These are phyloP conservation scores for Brassica cretica DNA, from an alignment of 345 rosid species.

Conservation along the genomic window DNA sequence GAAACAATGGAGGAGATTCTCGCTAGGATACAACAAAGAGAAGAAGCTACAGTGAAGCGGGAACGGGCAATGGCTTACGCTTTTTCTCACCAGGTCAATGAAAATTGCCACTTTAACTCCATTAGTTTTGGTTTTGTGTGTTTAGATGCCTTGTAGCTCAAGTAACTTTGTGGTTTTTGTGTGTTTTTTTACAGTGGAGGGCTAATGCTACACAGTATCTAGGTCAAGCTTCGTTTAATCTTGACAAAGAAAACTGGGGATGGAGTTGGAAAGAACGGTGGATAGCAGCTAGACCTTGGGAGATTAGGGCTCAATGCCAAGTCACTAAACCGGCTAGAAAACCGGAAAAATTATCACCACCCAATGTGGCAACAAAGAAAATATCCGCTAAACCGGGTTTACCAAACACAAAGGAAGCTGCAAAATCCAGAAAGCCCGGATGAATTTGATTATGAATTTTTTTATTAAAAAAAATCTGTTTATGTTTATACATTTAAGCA, in stretches of 20 bases:
- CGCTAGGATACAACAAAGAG: constrained; percentile 70
- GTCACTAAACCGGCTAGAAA: constrained; percentile 31
- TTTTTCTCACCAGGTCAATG: constrained; percentile 81
- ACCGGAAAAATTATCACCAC: constrained; percentile 34
- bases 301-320: constrained; percentile 51
- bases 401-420: constrained; percentile 31
- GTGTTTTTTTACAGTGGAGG: constrained; percentile 63
- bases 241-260: constrained; percentile 56
- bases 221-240: constrained; percentile 70
- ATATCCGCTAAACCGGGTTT: constrained; percentile 35
- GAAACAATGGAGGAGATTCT: constrained; percentile 87
- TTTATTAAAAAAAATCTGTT: neutral
- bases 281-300: constrained; percentile 89
- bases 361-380: constrained; percentile 21
- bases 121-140: neutral
- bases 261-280: constrained; percentile 97
- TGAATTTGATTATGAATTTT: neutral
- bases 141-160: constrained; percentile 10
- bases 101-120: neutral
- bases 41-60: constrained; percentile 78
- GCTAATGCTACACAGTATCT: constrained; percentile 78
- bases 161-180: constrained; percentile 4
- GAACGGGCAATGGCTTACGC: constrained; percentile 93
- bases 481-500: neutral
- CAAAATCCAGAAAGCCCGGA: constrained; percentile 34